A percentile compares a stretch with the other conserved stretches of the same genome.
phyloP scores from a whole-genome alignment of 2,329 filamentous ascomycete genomes.

The Alternaria conjuncta region DNA sequence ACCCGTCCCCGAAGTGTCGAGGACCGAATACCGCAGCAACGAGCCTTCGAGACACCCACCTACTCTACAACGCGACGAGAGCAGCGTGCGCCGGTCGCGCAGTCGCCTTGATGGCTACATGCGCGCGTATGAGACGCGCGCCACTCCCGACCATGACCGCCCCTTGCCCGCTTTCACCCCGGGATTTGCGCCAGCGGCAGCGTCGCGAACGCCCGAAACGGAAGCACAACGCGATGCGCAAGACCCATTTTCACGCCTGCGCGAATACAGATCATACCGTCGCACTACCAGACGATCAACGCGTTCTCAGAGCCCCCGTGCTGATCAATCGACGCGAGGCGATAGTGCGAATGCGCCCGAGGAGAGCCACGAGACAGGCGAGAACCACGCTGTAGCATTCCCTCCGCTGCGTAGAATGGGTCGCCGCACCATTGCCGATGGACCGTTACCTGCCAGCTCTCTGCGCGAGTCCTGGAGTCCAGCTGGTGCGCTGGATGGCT shows the following conservation, averaged over 20 bases:
- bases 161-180: conserved; percentile 41
- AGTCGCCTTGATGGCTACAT: conserved; percentile 16
- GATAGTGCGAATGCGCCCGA: conserved; percentile 15
- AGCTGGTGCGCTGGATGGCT: conserved; percentile 65
- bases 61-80: conserved; percentile 20
- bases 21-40: conserved; percentile 22
- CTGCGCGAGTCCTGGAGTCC: conserved; percentile 49
- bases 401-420: conserved; percentile 49
- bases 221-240: conserved; percentile 12
- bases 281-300: conserved; percentile 11
- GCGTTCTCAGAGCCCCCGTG: conserved; percentile 21
- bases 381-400: conserved; percentile 38
- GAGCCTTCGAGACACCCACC: conserved; percentile 21
- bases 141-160: conserved; percentile 16
- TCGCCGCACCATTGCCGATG: conserved; percentile 46
- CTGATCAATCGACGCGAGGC: conserved; percentile 5
- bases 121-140: conserved; percentile 21
- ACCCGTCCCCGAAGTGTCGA: conserved; percentile 43
- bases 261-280: conserved; percentile 15
- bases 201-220: conserved; percentile 15
- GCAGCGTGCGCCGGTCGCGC: conserved; percentile 20
- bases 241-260: neutral
- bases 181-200: conserved; percentile 43
- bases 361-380: conserved; percentile 30
- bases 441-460: conserved; percentile 45